Conservation (phyloP, 192 early-diverging fungal species). For the Powellomyces hirtus region DNA sequence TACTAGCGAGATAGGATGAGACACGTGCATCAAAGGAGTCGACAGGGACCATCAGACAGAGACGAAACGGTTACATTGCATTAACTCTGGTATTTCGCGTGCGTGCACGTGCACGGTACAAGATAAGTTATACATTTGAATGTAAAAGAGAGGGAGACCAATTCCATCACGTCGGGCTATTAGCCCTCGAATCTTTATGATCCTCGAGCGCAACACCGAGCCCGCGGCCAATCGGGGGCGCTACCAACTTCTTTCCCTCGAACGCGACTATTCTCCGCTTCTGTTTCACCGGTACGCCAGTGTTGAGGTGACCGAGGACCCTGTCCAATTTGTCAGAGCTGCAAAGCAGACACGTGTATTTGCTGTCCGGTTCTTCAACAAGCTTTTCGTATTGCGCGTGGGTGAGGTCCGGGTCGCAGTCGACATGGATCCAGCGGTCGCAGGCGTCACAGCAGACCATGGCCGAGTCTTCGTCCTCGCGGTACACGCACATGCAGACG, state of each 20-base stretch:
- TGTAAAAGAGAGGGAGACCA: too few species aligned
- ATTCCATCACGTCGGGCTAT: too few species aligned
- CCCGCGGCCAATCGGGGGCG: not conserved
- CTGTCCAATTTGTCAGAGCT: slow-evolving; percentile 23
- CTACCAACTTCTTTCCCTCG: slow-evolving; percentile 2
- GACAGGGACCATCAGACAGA: too few species aligned
- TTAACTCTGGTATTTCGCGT: too few species aligned
- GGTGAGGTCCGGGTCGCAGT: slow-evolving; percentile 48
- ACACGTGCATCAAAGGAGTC: too few species aligned
- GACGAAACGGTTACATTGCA: too few species aligned
- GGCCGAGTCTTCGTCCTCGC: slow-evolving; percentile 42
- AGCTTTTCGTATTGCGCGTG: slow-evolving; percentile 39
- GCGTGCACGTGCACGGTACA: too few species aligned
- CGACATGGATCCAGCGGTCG: slow-evolving; percentile 56
- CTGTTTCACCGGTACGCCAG: not conserved
- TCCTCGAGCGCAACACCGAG: too few species aligned
- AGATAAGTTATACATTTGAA: too few species aligned
- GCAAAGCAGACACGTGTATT: slow-evolving; percentile 53
- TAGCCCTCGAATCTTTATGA: too few species aligned
- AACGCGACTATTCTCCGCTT: not conserved
- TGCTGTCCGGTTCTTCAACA: slow-evolving; percentile 25
- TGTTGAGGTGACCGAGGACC: not conserved
- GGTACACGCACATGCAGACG: slow-evolving; percentile 47
- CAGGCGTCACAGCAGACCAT: slow-evolving; percentile 55
- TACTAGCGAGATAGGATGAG: too few species aligned